Evolutionary conservation across 768 basidiomycete species (phyloP).

Genomic region (Macrolepiota fuliginosa): DNA sequence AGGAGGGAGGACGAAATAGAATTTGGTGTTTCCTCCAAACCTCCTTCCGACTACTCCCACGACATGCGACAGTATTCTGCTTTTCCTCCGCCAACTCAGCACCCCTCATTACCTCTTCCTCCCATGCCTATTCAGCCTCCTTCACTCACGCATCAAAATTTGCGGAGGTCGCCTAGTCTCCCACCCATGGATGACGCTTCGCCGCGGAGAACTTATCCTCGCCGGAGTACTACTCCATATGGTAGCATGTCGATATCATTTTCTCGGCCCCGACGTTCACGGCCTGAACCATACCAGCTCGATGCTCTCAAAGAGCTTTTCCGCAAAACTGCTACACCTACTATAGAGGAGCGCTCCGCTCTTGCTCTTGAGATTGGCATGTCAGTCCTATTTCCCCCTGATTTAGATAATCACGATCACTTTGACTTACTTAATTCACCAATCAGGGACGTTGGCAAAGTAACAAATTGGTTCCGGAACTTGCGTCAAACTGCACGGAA

Average conservation of each 20-base stretch:
- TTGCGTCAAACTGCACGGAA: slow-evolving; percentile 79
- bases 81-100: slow-evolving; percentile 45
- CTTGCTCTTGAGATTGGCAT: slow-evolving; percentile 79
- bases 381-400: slow-evolving; percentile 34
- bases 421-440: slow-evolving; percentile 17
- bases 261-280: slow-evolving; percentile 64
- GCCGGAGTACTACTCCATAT: slow-evolving; percentile 45
- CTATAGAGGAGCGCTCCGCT: slow-evolving; percentile 75
- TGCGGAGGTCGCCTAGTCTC: slow-evolving; percentile 35
- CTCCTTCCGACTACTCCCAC: slow-evolving; percentile 31
- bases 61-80: slow-evolving; percentile 39
- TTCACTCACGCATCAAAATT: slow-evolving; percentile 23
- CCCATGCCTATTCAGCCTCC: slow-evolving; percentile 27
- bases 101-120: slow-evolving; percentile 30
- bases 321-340: slow-evolving; percentile 65
- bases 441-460: slow-evolving; percentile 74
- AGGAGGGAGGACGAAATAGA: slow-evolving; percentile 56
- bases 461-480: slow-evolving; percentile 89
- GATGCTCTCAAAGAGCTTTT: slow-evolving; percentile 72
- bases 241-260: slow-evolving; percentile 34
- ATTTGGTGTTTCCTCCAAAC: slow-evolving; percentile 25
- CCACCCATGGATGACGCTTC: slow-evolving; percentile 37
- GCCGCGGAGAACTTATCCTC: slow-evolving; percentile 36
- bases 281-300: slow-evolving; percentile 78
- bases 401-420: slow-evolving; percentile 16